Base-by-base conservation (phyloP, 2,329 filamentous ascomycete genomes). In the Fusarium napiforme region DNA sequence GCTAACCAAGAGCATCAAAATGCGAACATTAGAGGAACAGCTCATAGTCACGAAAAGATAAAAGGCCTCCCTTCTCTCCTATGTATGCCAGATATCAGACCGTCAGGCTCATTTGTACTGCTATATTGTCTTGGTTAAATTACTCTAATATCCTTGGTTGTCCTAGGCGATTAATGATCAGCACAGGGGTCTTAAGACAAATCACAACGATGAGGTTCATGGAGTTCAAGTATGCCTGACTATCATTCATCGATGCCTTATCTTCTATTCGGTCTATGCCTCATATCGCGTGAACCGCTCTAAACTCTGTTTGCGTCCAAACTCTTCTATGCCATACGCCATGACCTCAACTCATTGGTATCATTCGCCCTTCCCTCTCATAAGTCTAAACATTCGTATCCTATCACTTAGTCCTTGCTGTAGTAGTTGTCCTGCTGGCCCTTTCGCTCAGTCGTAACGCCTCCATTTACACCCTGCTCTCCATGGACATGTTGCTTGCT, bases 341-440 rank as follows among this genome's bases (percentile, higher is more conserved):
- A 40, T 45, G 46, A 64, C 56, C 45, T 49, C 50, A 47, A 57
- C 23, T 59, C 72, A 50, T 70, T 69, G 50, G 72, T 72, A 72
- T 69, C 72, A 63, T 74, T 53, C 47, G 9, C 39, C 52, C 58
- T 45, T 65, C 50, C 34, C 16, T 64, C 32, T 30, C 12, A 26
- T 56, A 32, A 30, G 36, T 45, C 34, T n/a, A 40, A 19, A 4
- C 19, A 32, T 65, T 30, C 36, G 36, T 36, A 9, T 36, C 46
- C 9, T 2, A 10, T 14, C 23, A 37, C n/a, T 73, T 47, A 78
- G 26, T 76, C 75, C 55, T 77, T 77, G 26, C 77, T 69, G 78
- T 89, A 89, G 74, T 89, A 89, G 9, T 83, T 83, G n/a, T 87
- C 83, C 75, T 87, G 85, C 78, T 84, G 81, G 70, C 81, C 77